These are phyloP conservation scores for Bacterosira constricta DNA, from an alignment of 108 stramenopile genomes.

Conservation along the genomic window DNA sequence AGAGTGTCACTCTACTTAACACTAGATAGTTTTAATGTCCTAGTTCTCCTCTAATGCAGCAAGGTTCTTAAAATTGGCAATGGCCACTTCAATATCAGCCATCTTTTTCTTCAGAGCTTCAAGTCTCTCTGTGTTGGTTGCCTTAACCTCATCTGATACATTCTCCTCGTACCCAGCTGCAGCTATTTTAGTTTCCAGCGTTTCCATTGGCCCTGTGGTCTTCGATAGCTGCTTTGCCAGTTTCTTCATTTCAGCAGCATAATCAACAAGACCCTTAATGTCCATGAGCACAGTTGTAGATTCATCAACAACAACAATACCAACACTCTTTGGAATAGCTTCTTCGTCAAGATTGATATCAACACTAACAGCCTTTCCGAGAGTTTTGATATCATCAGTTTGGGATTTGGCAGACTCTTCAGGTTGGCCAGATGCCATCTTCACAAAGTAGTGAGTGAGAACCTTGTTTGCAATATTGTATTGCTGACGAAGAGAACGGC, in stretches of 20 bases:
- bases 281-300: conserved; percentile 88
- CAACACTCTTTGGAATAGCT: conserved; percentile 71
- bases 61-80: conserved; percentile 80
- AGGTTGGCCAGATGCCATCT: conserved; percentile 55
- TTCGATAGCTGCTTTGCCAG: conserved; percentile 79
- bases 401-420: conserved; percentile 51
- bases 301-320: conserved; percentile 85
- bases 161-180: conserved; percentile 80
- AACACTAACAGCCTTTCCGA: conserved; percentile 74
- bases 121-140: conserved; percentile 67
- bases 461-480: conserved; percentile 88
- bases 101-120: conserved; percentile 76
- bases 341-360: conserved; percentile 65
- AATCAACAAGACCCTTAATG: conserved; percentile 96
- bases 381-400: conserved; percentile 80
- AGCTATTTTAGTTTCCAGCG: conserved; percentile 71
- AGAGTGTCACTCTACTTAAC: no score
- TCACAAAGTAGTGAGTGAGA: conserved; percentile 85
- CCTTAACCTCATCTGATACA: conserved; percentile 68
- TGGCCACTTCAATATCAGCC: conserved; percentile 77
- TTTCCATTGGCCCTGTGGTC: conserved; percentile 55
- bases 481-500: conserved; percentile 78
- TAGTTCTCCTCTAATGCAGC: conserved; percentile 65
- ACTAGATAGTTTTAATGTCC: no score
- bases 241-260: conserved; percentile 89